Base-by-base conservation (phyloP, 2,329 filamentous ascomycete genomes). In the Cladophialophora immunda region DNA sequence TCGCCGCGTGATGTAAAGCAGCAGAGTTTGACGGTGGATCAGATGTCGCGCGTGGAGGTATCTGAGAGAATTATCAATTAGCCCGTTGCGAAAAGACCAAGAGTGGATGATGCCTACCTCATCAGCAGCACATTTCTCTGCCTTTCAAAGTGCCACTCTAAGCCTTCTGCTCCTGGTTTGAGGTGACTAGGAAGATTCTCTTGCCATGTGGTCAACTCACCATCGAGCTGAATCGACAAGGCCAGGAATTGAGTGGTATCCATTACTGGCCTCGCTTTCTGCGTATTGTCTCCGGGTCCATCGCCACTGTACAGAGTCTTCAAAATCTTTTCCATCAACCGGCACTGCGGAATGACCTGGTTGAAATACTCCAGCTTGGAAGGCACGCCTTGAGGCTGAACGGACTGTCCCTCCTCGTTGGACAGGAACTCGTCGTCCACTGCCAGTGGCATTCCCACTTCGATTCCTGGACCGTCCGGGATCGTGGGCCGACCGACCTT, bases 301-400 rank as follows among this genome's bases (percentile, higher is more conserved):
- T 58, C 36, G 2, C 36, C 34, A 6, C 56, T 41, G 56, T 58
- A 58, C 32, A 58, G 36, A 22, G 56, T 58, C 41, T 41, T 41
- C 6, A 58, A 25, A 25, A 58, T 58, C 25, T 58, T 58, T 45
- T 58, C 56, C 56, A 58, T 58, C 36, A 58, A 19, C 3, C 56
- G 56, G n/a, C 56, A 58, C 36, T 58, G 56, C 5, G 36, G 56
- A 58, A 58, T 58, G 22, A 58, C 56, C 25, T 58, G 56, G 22
- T 47, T 58, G 34, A 58, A 58, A 22, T 58, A 58, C 27, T 58
- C 56, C 34, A 58, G 27, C 36, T 58, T 58, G 56, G 56, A 58
- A 27, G 56, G 56, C 2, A 58, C 15, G 2, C 56, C 56, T 30
- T 38, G 25, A 32, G 56, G 56, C 22, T 58, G 56, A 47, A 27